Conservation (phyloP, 257 asterid genomes). For the Paraleonurus japonicus region DNA sequence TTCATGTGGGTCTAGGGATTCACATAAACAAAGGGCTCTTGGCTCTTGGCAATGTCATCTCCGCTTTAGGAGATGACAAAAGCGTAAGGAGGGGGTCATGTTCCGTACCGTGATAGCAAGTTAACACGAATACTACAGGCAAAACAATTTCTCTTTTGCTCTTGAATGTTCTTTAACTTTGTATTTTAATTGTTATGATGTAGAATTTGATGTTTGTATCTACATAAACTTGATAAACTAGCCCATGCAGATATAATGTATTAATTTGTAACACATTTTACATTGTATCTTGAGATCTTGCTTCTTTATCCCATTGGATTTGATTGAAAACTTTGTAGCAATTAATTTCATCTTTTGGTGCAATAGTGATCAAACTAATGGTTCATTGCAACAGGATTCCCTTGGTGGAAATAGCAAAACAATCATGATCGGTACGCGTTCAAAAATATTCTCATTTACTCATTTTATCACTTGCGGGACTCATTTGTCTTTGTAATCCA, state of each 20-base stretch:
- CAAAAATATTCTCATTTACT: conserved; percentile 1
- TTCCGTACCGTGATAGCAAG: conserved; percentile 99
- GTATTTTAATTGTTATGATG: not conserved
- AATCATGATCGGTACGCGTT: conserved; percentile 96
- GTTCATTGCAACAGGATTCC: conserved; percentile 67
- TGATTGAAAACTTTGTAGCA: not conserved
- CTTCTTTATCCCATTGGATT: not conserved
- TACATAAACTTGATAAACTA: not conserved
- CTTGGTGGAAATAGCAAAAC: conserved; percentile 98
- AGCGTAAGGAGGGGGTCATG: conserved; percentile 96
- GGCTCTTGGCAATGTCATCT: conserved; percentile 96
- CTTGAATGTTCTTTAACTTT: not conserved
- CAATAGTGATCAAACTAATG: conserved; percentile 21
- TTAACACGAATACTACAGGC: conserved; percentile 91
- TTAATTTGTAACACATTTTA: not conserved
- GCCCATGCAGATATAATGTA: not conserved
- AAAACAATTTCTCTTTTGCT: conserved; percentile 16
- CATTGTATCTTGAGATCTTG: not conserved
- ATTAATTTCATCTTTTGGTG: not conserved
- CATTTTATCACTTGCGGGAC: not conserved
- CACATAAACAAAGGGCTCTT: conserved; percentile 94
- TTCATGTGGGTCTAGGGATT: conserved; percentile 57
- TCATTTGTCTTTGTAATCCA: not conserved
- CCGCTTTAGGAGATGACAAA: conserved; percentile 98
- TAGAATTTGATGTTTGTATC: not conserved